Evolutionary conservation across 768 basidiomycete species (phyloP), one percentile per base, ranked within the genome.

Genomic region (Cubamyces sp.): DNA sequence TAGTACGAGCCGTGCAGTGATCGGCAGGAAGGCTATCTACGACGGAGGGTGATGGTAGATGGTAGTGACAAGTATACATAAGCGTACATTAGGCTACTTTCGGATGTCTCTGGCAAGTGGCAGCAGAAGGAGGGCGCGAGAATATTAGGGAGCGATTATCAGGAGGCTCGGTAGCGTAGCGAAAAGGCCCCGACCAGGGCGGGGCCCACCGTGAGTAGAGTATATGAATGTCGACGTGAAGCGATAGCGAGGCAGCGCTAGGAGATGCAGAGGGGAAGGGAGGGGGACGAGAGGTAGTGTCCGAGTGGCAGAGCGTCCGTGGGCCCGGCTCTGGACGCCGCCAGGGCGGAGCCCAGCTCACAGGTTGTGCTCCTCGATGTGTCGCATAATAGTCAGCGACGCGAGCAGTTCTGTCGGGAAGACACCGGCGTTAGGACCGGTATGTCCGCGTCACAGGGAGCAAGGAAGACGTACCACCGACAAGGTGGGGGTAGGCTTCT

Each of bases 351-450:
- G 60, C 42, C 11, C 40, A 28, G 40, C 40, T 74, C 70, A 82
- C 57, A 82, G 64, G 47, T 79, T 74, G 64, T 85, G 75, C 39
- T 76, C 74, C 6, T 71, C 79, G 30, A 88, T 87, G 67, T 87
- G 83, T 12, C 86, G 80, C 84, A 89, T 85, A 64, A 88, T 84
- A 71, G 81, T 80, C 46, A 87, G 70, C 0, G 86, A 82, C 3
- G 84, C 84, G 12, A 89, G 77, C 57, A 88, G 71, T 64, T 88
- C 87, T 88, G 71, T 34, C 9, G 1, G 9, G 50, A 12, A 50
- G 39, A 40, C 30, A 46, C 41, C 25, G 60, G 58, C 65, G 65
- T 60, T 30, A 54, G 47, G 5, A 16, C 39, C 19, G 15, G 49
- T 57, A 57, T 40, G 42, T 21, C 51, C 23, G 41, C 16, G 49